Conservation (phyloP, 495 filamentous ascomycete genomes). For the Pseudotulostoma volvatum region DNA sequence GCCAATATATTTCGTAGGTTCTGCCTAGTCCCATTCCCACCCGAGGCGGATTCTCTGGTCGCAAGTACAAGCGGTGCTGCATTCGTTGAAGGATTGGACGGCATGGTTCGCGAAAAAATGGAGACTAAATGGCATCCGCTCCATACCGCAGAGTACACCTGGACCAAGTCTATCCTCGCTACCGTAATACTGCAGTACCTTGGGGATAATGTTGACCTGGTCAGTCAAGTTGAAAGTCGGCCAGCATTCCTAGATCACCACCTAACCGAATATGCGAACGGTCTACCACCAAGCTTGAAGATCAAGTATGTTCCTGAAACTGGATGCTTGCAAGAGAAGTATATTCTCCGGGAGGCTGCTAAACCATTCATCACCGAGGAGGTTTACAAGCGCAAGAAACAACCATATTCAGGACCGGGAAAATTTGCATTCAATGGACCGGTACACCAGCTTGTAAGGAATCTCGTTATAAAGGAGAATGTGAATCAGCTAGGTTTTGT, state of each 20-base stretch:
- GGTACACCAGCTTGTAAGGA: slow-evolving; percentile 16
- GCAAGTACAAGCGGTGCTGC: too few species aligned
- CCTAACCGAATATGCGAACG: slow-evolving; percentile 31
- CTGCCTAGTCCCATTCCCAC: too few species aligned
- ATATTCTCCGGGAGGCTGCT: slow-evolving; percentile 32
- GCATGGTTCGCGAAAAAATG: too few species aligned
- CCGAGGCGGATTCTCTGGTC: too few species aligned
- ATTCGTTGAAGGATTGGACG: too few species aligned
- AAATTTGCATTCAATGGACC: slow-evolving; percentile 17
- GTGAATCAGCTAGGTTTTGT: slow-evolving; percentile 32
- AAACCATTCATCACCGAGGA: slow-evolving; percentile 34
- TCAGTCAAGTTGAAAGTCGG: too few species aligned
- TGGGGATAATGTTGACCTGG: too few species aligned
- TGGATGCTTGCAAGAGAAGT: slow-evolving; percentile 25
- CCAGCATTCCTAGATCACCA: slow-evolving; percentile 39
- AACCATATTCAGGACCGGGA: slow-evolving; percentile 25
- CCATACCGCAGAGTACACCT: too few species aligned
- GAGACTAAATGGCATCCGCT: too few species aligned
- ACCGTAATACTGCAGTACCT: too few species aligned
- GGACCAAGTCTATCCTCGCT: too few species aligned
- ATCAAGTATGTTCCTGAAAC: slow-evolving; percentile 17
- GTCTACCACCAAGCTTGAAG: slow-evolving; percentile 31
- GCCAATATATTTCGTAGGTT: too few species aligned
- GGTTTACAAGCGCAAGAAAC: slow-evolving; percentile 29
- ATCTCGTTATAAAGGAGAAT: slow-evolving; percentile 21